Evolutionary conservation across 129 eudicot species (phyloP), one percentile per base, ranked within the genome.

Genomic region (Solidago caesia): DNA sequence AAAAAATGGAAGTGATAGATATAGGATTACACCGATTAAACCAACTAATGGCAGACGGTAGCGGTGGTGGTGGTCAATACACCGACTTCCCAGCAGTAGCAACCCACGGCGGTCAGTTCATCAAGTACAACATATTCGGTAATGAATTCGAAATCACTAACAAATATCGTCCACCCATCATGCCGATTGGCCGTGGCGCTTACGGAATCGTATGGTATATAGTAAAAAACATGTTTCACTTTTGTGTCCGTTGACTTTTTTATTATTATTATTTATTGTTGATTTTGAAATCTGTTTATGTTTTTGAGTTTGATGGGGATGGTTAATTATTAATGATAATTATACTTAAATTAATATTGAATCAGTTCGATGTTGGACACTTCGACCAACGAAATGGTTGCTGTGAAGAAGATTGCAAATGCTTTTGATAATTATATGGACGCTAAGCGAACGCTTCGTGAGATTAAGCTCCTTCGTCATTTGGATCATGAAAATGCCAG

Each of bases 181-280:
- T 81, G 92, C 96, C 98, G 45, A 87, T 92, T 66, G 98, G 98
- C 48, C 98, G 96, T 14, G 98, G 98, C 25, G 98, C 98, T 79
- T 92, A 92, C 49, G 98, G 98, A 56, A 87, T 92, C 71, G 96
- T 92, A 26, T 92, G 98, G 98, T 92, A 86, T 61, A 60, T 49
- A 27, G 4, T 45, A 53, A 12, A 39, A 73, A 60, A 29, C 75
- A 51, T 13, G 41, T 70, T 63, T 15, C 51, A 44, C 26, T 74
- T 68, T 64, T 53, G 8, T 9, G 70, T 14, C 39, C 82, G 77
- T 77, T 82, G 82, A 71, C 74, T 73, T 71, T 67, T 68, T 68
- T 29, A 4, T 5, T 70, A 21, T 21, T 21, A 21, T 21, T 21
- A 21, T 21, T 21, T 47, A 51, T 49, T 70, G 39, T 78, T 62